These are phyloP conservation scores for Lentinula detonsa DNA, from an alignment of 768 basidiomycete species.

Conservation along the genomic window DNA sequence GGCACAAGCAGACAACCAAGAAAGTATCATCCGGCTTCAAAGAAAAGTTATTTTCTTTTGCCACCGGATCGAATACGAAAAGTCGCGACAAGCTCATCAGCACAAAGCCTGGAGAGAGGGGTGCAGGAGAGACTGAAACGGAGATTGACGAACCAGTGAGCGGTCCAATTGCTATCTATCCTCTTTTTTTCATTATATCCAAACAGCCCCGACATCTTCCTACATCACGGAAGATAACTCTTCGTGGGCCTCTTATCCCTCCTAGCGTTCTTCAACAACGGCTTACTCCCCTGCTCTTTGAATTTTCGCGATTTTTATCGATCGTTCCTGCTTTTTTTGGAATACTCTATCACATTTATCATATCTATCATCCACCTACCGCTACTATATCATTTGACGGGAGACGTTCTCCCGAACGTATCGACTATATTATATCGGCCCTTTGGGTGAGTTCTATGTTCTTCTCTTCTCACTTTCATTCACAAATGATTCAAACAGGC, in stretches of 20 bases:
- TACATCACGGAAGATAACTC: slow-evolving; percentile 54
- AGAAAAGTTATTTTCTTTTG: neutral
- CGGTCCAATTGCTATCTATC: neutral
- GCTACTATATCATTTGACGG: slow-evolving; percentile 11
- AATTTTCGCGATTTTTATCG: slow-evolving; percentile 62
- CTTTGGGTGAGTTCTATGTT: slow-evolving; percentile 53
- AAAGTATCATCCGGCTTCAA: neutral
- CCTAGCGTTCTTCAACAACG: slow-evolving; percentile 37
- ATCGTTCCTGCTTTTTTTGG: slow-evolving; percentile 71
- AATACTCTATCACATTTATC: slow-evolving; percentile 55
- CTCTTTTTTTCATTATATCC: neutral
- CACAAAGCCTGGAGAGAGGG: slow-evolving; percentile 5
- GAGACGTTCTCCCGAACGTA: slow-evolving; percentile 39
- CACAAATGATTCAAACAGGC: slow-evolving; percentile 40
- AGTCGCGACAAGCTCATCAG: neutral
- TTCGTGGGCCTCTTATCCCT: slow-evolving; percentile 44
- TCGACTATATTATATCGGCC: slow-evolving; percentile 62
- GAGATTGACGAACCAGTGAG: slow-evolving; percentile 6
- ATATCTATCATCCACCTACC: slow-evolving; percentile 38
- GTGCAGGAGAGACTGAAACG: slow-evolving; percentile 7
- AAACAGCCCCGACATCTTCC: slow-evolving; percentile 59
- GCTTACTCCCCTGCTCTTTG: slow-evolving; percentile 59
- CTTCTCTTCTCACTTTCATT: neutral
- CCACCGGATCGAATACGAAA: neutral
- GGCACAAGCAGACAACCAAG: neutral